These are phyloP conservation scores for Rhododendron griersonianum DNA, from an alignment of 148 eudicot genomes.

Conservation along the genomic window DNA sequence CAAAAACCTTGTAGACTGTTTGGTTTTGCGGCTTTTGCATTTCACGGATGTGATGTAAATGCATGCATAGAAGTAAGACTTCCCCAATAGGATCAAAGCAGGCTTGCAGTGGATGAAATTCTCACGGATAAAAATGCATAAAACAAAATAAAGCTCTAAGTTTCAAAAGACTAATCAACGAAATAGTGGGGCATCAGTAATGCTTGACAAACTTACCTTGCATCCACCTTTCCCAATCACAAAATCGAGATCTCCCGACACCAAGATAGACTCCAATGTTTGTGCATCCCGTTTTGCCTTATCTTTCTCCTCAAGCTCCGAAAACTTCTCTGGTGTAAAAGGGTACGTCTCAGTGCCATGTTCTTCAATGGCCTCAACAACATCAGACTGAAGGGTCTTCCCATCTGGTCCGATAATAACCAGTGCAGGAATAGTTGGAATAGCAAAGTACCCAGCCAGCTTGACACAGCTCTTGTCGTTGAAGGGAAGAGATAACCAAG, in stretches of 20 bases:
- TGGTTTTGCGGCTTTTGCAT: not conserved
- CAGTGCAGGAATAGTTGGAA: slow-evolving; percentile 44
- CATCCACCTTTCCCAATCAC: slow-evolving; percentile 54
- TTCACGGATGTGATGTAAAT: not conserved
- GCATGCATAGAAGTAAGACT: not conserved
- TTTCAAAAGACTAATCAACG: not conserved
- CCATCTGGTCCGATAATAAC: slow-evolving; percentile 68
- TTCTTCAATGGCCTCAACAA: slow-evolving; percentile 44
- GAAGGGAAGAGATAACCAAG: slow-evolving; percentile 59
- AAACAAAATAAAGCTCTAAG: not conserved
- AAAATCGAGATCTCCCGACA: slow-evolving; percentile 48
- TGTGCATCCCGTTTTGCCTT: slow-evolving; percentile 33
- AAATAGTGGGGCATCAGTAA: not conserved
- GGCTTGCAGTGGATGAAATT: not conserved
- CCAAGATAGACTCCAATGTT: slow-evolving; percentile 59
- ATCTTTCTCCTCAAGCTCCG: slow-evolving; percentile 58
- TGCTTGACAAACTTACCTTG: slow-evolving; percentile 35
- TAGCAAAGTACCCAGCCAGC: slow-evolving; percentile 53
- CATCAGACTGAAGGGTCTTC: slow-evolving; percentile 61
- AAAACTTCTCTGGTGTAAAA: slow-evolving; percentile 57
- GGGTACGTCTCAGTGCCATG: slow-evolving; percentile 60
- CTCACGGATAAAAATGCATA: not conserved
- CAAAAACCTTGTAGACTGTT: not conserved
- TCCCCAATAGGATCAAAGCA: not conserved
- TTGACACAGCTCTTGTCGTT: slow-evolving; percentile 47